A percentile compares a stretch with the other conserved stretches of the same genome.
Evolutionary conservation across 768 basidiomycete species (phyloP).

Genomic region (Russula abietina): DNA sequence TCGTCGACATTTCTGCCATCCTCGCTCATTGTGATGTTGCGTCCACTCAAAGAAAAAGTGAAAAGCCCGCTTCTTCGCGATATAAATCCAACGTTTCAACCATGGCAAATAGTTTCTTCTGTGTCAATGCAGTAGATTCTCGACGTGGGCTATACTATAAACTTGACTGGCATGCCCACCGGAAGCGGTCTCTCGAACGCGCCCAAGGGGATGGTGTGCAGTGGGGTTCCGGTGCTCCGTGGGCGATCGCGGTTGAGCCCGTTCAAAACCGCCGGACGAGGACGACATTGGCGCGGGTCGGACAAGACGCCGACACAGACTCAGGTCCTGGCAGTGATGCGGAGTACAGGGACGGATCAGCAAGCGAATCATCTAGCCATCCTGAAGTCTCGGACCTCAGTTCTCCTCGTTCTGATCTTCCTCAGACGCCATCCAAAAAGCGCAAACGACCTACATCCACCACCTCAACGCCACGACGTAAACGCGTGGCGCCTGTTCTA

Average conservation of each 20-base stretch:
- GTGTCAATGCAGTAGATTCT: conserved; percentile 17
- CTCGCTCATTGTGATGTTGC: conserved; percentile 26
- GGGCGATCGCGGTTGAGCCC: conserved; percentile 19
- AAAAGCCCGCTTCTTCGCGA: conserved; percentile 7
- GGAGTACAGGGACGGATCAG: conserved; percentile 26
- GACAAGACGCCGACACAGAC: conserved; percentile 3
- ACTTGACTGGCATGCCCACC: conserved; percentile 12
- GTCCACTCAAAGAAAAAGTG: conserved; percentile 14
- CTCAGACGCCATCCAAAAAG: conserved; percentile 50
- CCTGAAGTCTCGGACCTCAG: conserved; percentile 17
- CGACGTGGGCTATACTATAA: conserved; percentile 18
- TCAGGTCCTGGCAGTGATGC: conserved; percentile 17
- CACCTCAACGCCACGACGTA: conserved; percentile 24
- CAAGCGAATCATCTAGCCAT: conserved; percentile 35
- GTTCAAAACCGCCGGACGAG: conserved; percentile 13
- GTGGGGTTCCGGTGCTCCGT: conserved; percentile 19
- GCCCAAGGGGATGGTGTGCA: not conserved
- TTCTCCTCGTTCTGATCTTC: conserved; percentile 29
- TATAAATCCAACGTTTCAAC: conserved; percentile 11
- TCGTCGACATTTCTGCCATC: conserved; percentile 18
- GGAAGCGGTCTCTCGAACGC: conserved; percentile 6
- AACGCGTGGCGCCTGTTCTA: conserved; percentile 25
- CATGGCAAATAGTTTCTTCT: not conserved
- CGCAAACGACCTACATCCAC: conserved; percentile 37
- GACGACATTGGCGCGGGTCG: conserved; percentile 5